Base-by-base conservation (phyloP, 192 early-diverging fungal genomes). In the Lobosporangium transversale region DNA sequence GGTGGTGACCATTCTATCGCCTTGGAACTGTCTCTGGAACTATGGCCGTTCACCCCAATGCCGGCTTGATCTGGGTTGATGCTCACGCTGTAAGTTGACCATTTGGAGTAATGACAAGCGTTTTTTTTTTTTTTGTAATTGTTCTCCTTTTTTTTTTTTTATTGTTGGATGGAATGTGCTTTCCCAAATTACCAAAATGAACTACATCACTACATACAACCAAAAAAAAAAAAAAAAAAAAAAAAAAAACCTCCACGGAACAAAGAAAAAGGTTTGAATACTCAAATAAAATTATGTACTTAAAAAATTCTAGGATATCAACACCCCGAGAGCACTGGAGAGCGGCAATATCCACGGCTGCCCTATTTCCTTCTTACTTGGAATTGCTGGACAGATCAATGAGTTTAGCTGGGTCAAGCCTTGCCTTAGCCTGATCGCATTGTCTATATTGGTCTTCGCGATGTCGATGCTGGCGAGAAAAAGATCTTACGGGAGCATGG, bases 301-400 rank as follows among this genome's bases (percentile, higher is more conserved):
- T 48, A 4, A 48, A 10, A 15, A 14, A 7, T 6, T 12, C 2
- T 56, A 88, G 83, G 94, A 96, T 70, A 94, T 96, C 84, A 98
- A 98, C 87, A 97, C 97, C 92, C 94, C 18, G 88, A 86, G 47
- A 88, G 90, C 12, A 97, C 94, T 9, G 86, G 86, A 88, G 21
- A 92, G 92, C 17, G 97, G 97, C 26, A 97, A 98, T 81, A 85
- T 98, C 51, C 97, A 98, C 62, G 97, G 97, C 18, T 98, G 97
- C 80, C 97, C 97, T 35, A 80, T 97, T 33, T 90, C 94, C 8
- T 98, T 95, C 79, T 79, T 98, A 32, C 80, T 92, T 58, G 96
- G 94, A 7, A 85, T 97, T 40, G 88, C 90, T 48, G 87, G 83
- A n/a, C 65, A 86, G 42, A 64, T 90, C 31, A 81, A 81, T 11